phyloP scores from a whole-genome alignment of 805 yeast genomes.

The Candida dendrica region DNA sequence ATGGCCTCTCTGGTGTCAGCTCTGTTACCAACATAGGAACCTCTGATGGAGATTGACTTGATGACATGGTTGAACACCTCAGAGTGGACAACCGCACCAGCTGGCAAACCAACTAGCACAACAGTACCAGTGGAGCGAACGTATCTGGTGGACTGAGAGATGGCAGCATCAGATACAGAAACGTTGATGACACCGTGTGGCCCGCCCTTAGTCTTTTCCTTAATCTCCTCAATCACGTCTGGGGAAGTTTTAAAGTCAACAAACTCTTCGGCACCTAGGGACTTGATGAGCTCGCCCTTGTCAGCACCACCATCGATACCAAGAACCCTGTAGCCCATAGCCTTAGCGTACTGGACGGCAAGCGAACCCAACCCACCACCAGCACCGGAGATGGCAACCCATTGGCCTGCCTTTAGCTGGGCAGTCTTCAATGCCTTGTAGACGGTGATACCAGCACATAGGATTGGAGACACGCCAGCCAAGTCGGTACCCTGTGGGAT shows the following conservation, averaged over 20 bases:
- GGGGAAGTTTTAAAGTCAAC: slow-evolving; percentile 43
- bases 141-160: slow-evolving; percentile 37
- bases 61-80: slow-evolving; percentile 44
- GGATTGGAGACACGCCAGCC: slow-evolving; percentile 45
- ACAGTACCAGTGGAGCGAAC: slow-evolving; percentile 50
- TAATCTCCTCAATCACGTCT: slow-evolving; percentile 37
- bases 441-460: slow-evolving; percentile 61
- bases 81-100: slow-evolving; percentile 41
- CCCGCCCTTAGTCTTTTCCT: slow-evolving; percentile 46
- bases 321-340: slow-evolving; percentile 62
- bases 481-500: slow-evolving; percentile 47
- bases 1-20: slow-evolving; percentile 54
- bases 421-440: slow-evolving; percentile 59
- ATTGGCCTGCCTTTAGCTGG: slow-evolving; percentile 49
- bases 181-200: slow-evolving; percentile 63
- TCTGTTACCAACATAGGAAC: slow-evolving; percentile 57
- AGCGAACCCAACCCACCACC: slow-evolving; percentile 73
- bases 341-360: slow-evolving; percentile 65
- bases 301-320: slow-evolving; percentile 72
- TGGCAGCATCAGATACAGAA: slow-evolving; percentile 44
- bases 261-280: slow-evolving; percentile 54
- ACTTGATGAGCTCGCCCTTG: slow-evolving; percentile 42
- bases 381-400: slow-evolving; percentile 68
- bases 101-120: slow-evolving; percentile 50
- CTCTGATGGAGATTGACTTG: slow-evolving; percentile 40